These are phyloP conservation scores for Pythium vanterpoolii DNA, from an alignment of 352 stramenopile species.

Conservation along the genomic window DNA sequence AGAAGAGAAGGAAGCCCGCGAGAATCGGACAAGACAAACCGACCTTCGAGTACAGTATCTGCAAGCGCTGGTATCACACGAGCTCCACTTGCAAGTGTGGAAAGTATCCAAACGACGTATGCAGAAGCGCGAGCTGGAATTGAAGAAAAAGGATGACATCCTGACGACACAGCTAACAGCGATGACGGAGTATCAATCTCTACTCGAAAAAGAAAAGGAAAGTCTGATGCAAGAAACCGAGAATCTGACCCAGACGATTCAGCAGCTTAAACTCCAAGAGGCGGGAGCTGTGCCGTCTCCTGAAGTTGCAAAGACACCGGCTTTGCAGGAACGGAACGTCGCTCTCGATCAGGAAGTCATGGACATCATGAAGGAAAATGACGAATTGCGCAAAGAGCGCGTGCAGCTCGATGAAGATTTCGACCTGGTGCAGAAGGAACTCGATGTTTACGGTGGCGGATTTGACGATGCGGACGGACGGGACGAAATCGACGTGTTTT, in stretches of 20 bases:
- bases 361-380: slow-evolving; percentile 71
- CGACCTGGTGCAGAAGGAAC: slow-evolving; percentile 57
- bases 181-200: slow-evolving; percentile 38
- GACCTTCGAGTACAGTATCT: slow-evolving; percentile 76
- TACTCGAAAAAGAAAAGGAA: slow-evolving; percentile 59
- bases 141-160: slow-evolving; percentile 56
- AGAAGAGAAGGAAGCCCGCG: slow-evolving; percentile 62
- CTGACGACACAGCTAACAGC: slow-evolving; percentile 44
- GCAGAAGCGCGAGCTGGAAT: slow-evolving; percentile 39
- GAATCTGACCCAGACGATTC: slow-evolving; percentile 52
- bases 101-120: slow-evolving; percentile 51
- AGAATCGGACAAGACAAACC: slow-evolving; percentile 53
- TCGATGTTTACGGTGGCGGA: slow-evolving; percentile 56
- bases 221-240: slow-evolving; percentile 48
- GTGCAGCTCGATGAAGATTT: slow-evolving; percentile 49
- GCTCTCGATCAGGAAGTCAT: slow-evolving; percentile 70
- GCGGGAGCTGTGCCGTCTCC: slow-evolving; percentile 55
- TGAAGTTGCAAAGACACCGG: slow-evolving; percentile 55
- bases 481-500: slow-evolving; percentile 68
- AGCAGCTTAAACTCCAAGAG: slow-evolving; percentile 57
- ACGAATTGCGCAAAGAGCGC: slow-evolving; percentile 48
- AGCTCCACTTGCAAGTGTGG: slow-evolving; percentile 81
- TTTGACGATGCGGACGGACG: slow-evolving; percentile 43
- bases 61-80: slow-evolving; percentile 63
- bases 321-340: slow-evolving; percentile 46